These are phyloP conservation scores for Stemphylium vesicarium DNA, from an alignment of 2,329 filamentous ascomycete species.

Conservation along the genomic window DNA sequence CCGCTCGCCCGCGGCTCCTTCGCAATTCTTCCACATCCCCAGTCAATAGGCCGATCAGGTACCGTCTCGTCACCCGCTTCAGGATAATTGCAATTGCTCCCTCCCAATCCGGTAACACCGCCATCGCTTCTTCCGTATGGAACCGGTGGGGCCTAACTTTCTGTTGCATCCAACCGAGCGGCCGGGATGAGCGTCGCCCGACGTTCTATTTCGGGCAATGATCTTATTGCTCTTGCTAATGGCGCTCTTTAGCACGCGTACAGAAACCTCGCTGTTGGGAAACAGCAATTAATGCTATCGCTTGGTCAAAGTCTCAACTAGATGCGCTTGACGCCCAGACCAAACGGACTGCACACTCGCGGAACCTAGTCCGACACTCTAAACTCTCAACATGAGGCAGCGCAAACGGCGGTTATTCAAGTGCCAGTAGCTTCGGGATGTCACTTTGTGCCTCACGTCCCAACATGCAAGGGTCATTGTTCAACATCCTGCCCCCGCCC, in stretches of 20 bases:
- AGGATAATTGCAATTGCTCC: slow-evolving; percentile 24
- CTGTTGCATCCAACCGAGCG: slow-evolving; percentile 37
- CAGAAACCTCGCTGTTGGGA: slow-evolving; percentile 13
- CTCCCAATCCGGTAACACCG: slow-evolving; percentile 21
- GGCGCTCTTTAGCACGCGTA: slow-evolving; percentile 9
- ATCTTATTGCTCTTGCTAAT: slow-evolving; percentile 9
- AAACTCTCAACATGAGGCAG: background rate
- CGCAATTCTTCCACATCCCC: slow-evolving; percentile 13
- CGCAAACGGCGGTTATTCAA: background rate
- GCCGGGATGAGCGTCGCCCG: slow-evolving; percentile 33
- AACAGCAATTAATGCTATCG: slow-evolving; percentile 9
- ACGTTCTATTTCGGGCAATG: slow-evolving; percentile 24
- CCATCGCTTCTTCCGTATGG: slow-evolving; percentile 23
- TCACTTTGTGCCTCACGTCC: background rate
- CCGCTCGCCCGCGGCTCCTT: background rate
- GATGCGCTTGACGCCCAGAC: slow-evolving; percentile 13
- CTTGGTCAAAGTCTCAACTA: slow-evolving; percentile 11
- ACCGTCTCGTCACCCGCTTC: slow-evolving; percentile 14
- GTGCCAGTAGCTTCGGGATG: background rate
- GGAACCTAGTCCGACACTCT: background rate
- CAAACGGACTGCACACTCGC: background rate
- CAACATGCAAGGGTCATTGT: background rate
- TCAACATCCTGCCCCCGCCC: background rate
- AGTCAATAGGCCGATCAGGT: slow-evolving; percentile 17
- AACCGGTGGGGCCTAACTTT: slow-evolving; percentile 29